phyloP scores from a whole-genome alignment of 1,284 basidiomycete genomes.

The Sphagnurus paluster region DNA sequence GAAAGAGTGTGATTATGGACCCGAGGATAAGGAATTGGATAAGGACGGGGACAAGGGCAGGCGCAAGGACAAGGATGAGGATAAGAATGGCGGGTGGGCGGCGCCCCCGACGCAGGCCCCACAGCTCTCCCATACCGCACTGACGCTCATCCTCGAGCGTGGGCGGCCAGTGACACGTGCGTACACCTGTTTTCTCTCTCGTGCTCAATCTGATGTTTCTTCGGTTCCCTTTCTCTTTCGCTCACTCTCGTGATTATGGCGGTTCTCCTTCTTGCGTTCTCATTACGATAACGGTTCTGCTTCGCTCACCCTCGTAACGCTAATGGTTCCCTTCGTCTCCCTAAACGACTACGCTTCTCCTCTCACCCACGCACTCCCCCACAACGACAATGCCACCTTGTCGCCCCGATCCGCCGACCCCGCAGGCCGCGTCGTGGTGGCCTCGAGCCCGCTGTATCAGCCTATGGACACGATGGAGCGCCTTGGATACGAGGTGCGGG shows the following conservation, averaged over 20 bases:
- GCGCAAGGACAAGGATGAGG: too few species aligned
- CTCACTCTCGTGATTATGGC: conserved; percentile 40
- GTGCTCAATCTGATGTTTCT: too few species aligned
- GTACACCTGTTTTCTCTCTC: conserved; percentile 5
- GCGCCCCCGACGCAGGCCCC: too few species aligned
- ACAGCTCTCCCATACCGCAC: conserved; percentile 67
- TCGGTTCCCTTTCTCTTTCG: conserved; percentile 14
- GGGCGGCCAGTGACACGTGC: conserved; percentile 61
- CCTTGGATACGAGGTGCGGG: conserved; percentile 78
- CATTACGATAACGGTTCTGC: neutral
- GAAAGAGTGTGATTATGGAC: neutral
- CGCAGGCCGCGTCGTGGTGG: conserved; percentile 66
- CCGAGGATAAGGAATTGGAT: neutral
- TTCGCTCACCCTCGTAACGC: too few species aligned
- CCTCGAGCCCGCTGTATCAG: conserved; percentile 81
- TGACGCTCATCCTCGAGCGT: conserved; percentile 72
- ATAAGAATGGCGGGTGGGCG: too few species aligned
- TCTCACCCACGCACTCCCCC: too few species aligned
- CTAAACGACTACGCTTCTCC: too few species aligned
- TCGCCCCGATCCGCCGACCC: too few species aligned
- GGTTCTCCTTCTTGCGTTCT: neutral
- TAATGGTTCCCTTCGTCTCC: too few species aligned
- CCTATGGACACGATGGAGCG: conserved; percentile 74
- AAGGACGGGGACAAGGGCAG: conserved; percentile 1
- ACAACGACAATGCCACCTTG: too few species aligned